Percentiles rank a stretch among this genome's conserved stretches.
phyloP scores from a whole-genome alignment of 805 yeast species.

The Blastobotrys mokoenaii region DNA sequence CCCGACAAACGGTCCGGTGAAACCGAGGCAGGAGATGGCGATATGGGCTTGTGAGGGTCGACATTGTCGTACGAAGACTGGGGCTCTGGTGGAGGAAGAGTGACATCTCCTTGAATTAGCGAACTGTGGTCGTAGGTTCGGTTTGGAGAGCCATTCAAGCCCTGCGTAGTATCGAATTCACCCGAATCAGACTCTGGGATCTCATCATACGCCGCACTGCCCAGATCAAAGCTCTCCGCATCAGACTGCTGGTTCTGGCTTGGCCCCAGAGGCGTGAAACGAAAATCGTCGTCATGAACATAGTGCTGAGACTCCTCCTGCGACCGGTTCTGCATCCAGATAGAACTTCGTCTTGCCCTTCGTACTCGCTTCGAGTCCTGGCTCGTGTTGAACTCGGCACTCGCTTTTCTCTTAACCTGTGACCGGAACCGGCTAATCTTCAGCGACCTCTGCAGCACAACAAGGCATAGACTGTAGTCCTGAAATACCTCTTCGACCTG shows the following conservation, averaged over 20 bases:
- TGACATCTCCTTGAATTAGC: not conserved
- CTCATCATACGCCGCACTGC: not conserved
- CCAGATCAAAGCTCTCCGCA: too few relatives aligned
- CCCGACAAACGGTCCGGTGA: not conserved
- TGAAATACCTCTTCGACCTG: constrained; percentile 56
- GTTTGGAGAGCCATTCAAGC: not conserved
- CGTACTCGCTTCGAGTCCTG: constrained; percentile 1
- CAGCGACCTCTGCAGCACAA: constrained; percentile 4
- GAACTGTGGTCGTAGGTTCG: too few relatives aligned
- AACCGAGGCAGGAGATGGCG: constrained; percentile 3
- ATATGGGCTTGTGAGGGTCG: constrained; percentile 6
- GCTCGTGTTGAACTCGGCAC: not conserved
- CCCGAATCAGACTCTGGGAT: constrained; percentile 3
- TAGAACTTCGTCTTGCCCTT: constrained; percentile 6
- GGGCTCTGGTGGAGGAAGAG: constrained; percentile 3
- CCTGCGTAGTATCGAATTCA: not conserved
- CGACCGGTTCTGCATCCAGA: constrained; percentile 8
- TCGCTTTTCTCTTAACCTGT: constrained; percentile 5
- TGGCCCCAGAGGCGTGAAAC: too few relatives aligned
- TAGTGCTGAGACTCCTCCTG: too few relatives aligned
- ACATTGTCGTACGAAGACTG: not conserved
- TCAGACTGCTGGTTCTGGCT: too few relatives aligned
- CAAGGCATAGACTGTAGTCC: constrained; percentile 32
- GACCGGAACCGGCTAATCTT: not conserved
- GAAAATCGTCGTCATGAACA: too few relatives aligned